Percentiles rank a stretch among this genome's conserved stretches.
Conservation (phyloP, 2,329 filamentous ascomycete species). For the Pestalotiopsis sp. region DNA sequence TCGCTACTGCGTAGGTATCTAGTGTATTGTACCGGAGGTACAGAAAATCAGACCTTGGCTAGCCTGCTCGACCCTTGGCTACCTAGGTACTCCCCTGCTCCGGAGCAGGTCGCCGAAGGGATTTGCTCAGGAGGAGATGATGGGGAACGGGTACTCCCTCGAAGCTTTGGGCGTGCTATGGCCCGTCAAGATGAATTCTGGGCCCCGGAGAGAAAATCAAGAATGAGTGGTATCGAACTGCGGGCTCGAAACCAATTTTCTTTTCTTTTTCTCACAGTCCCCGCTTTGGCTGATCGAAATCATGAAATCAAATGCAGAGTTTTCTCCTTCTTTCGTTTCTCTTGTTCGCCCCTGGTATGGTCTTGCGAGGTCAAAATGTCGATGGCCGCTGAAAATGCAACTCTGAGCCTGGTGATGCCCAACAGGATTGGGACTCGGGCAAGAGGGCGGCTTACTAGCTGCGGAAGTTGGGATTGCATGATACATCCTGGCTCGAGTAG, state of each 20-base stretch:
- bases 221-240: neutral
- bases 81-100: neutral
- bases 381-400: neutral
- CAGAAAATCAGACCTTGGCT: neutral
- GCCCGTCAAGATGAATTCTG: neutral
- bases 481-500: neutral
- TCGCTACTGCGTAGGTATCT: neutral
- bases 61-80: constrained; percentile 1
- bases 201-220: neutral
- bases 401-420: constrained; percentile 2
- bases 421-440: neutral
- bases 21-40: neutral
- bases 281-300: neutral
- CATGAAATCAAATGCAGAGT: neutral
- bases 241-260: neutral
- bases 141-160: constrained; percentile 12
- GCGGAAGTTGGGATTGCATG: constrained; percentile 6
- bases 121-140: constrained; percentile 9
- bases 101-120: constrained; percentile 12
- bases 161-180: neutral
- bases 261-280: neutral
- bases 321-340: neutral
- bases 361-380: neutral
- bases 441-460: constrained; percentile 4
- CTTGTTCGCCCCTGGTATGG: neutral